Base-by-base conservation (phyloP, 2,329 filamentous ascomycete species). In the Grosmannia clavigera region DNA sequence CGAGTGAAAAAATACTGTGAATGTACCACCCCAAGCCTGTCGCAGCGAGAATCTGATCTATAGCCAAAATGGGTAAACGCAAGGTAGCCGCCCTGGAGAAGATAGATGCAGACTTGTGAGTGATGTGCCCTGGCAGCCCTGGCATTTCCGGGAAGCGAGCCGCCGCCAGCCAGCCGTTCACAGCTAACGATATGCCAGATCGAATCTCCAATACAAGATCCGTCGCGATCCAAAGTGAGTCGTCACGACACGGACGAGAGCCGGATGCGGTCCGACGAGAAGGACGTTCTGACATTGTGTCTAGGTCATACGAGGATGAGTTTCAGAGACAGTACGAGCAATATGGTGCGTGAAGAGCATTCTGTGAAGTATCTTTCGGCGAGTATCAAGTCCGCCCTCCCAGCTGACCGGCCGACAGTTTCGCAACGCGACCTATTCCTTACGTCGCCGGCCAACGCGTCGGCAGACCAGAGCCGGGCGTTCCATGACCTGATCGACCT, bases 1-100 rank as follows among this genome's bases (percentile, higher is more conserved):
- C n/a, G n/a, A 43, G 33, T 4, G 3, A n/a, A 57, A 50, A 54
- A 54, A 54, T 29, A 40, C 38, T 40, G 38, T 16, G 14, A 40
- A 40, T 40, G 38, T 6, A 40, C 38, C 38, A 40, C 16, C 16
- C 38, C 12, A 14, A 40, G 38, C 38, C 38, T 14, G 38, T 40
- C 38, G 25, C 40, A 48, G 29, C 40, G 43, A 19, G 29, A 50
- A n/a, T 16, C 29, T 16, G 29, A 25, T 54, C 48, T 51, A 51
- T 25, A 14, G 25, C 48, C 55, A 66, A 55, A 63, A 94, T 90
- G 84, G 88, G 84, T 62, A 96, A 96, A 76, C 82, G 91, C 72
- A 95, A 94, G 76, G 82, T 96, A 61, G 90, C 88, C 60, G 92
- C 92, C 63, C 84, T 96, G 73, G 92, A 96, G 76, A 96, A 96